Evolutionary conservation across 116 monocot species (phyloP).

Genomic region (Posidonia oceanica): DNA sequence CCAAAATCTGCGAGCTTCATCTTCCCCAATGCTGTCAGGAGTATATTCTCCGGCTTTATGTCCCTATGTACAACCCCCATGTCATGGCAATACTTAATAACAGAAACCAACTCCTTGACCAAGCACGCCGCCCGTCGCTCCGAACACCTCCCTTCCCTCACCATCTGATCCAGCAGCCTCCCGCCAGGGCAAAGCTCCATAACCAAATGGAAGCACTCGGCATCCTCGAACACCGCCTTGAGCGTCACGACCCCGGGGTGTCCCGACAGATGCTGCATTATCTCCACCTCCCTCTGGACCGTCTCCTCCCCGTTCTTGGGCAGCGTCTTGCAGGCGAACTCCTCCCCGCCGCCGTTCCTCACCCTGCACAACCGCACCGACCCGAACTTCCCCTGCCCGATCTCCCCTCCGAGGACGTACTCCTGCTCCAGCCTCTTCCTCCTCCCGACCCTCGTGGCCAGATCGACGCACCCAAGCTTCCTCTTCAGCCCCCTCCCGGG

Average conservation of each 20-base stretch:
- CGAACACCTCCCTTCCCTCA: constrained; percentile 44
- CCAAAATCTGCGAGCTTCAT: constrained; percentile 94
- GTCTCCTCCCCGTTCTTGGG: constrained; percentile 73
- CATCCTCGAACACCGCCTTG: constrained; percentile 68
- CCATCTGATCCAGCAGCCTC: constrained; percentile 63
- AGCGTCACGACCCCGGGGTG: constrained; percentile 74
- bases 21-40: constrained; percentile 48
- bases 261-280: constrained; percentile 96
- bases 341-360: constrained; percentile 21
- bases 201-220: constrained; percentile 59
- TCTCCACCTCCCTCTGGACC: constrained; percentile 87
- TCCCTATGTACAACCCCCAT: constrained; percentile 95
- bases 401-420: constrained; percentile 42
- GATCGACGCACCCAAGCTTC: constrained; percentile 79
- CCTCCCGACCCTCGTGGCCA: constrained; percentile 36
- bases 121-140: constrained; percentile 52
- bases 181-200: constrained; percentile 93
- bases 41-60: constrained; percentile 89
- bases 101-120: constrained; percentile 54
- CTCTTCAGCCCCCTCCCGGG: constrained; percentile 64
- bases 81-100: constrained; percentile 86
- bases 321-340: constrained; percentile 72
- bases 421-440: constrained; percentile 60
- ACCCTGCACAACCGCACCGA: constrained; percentile 51
- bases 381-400: constrained; percentile 80